phyloP scores from a whole-genome alignment of 345 rosid species.

The Hevea brasiliensis region DNA sequence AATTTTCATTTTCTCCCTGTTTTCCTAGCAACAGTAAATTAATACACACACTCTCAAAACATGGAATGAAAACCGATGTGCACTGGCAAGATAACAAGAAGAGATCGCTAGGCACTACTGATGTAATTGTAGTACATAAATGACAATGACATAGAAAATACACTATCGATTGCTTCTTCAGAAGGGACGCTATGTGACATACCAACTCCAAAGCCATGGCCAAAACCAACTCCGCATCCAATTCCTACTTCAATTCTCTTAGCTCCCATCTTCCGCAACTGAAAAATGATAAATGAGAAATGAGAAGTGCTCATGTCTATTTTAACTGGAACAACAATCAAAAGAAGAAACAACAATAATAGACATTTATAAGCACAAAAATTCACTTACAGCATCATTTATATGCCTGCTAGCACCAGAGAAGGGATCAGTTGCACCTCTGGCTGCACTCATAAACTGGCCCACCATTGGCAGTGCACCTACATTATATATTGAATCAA shows the following conservation, averaged over 20 bases:
- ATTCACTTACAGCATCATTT: slow-evolving; percentile 58
- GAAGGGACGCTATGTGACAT: slow-evolving; percentile 25
- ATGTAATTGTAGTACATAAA: background rate
- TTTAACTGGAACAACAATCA: slow-evolving; percentile 2
- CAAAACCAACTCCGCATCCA: slow-evolving; percentile 83
- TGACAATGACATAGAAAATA: background rate
- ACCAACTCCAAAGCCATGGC: slow-evolving; percentile 80
- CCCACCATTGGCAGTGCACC: slow-evolving; percentile 80
- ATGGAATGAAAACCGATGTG: background rate
- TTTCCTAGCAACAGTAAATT: background rate
- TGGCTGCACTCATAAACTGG: slow-evolving; percentile 83
- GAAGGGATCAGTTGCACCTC: slow-evolving; percentile 90
- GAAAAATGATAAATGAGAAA: slow-evolving; percentile 17
- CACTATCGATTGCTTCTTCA: background rate
- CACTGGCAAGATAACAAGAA: background rate
- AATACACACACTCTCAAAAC: background rate
- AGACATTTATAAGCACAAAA: background rate
- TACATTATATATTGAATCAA: slow-evolving; percentile 23
- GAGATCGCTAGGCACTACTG: background rate
- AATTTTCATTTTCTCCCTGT: background rate
- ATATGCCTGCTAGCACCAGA: slow-evolving; percentile 77
- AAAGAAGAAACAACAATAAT: background rate
- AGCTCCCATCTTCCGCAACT: slow-evolving; percentile 64
- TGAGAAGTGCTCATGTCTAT: slow-evolving; percentile 4
- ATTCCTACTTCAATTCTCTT: slow-evolving; percentile 59